Base-by-base conservation (phyloP, 192 early-diverging fungal species). In the Mortierella claussenii region DNA sequence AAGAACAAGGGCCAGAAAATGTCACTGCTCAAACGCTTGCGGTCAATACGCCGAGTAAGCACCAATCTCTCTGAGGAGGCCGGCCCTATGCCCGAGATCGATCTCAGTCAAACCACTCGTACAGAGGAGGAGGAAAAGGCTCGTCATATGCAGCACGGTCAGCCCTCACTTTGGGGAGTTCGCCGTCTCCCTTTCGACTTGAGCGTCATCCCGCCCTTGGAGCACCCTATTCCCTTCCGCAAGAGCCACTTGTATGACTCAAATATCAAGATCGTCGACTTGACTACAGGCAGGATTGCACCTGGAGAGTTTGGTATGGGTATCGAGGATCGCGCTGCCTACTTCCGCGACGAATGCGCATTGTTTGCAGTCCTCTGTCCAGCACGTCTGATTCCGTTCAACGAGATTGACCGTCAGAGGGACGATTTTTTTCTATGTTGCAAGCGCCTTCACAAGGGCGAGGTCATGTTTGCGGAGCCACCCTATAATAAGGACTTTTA, bases 231-330 rank as follows among this genome's bases (percentile, higher is more conserved):
- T 3, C 61, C 69, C 6, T 65, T 74, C 55, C 69, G 69, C 27
- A 60, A 60, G 27, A 55, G 55, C 42, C 43, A 75, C 30, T 12
- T 75, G 24, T 66, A 75, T 32, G 63, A 65, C 28, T 58, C 44
- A 33, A 60, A 60, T 34, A 63, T 66, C 57, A 45, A 57, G 37
- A 66, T 76, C 36, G 59, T 50, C 0, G 63, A 66, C 30, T 26
- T 66, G 23, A 66, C 63, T 4, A 62, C 64, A 0, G 73, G 73
- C 12, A 65, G 66, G 28, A 31, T 47, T 1, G 71, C 57, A 1
- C 62, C 55, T 4, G 63, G 64, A 0, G 73, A 76, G 50, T 67
- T 76, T 51, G 73, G 73, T 3, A 67, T 76, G 58, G 73, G 73
- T 10, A 55, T 76, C 12, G 73, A 76, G 30, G 73, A 76, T 24